These are phyloP conservation scores for Fusarium coffeatum DNA, from an alignment of 2,329 filamentous ascomycete genomes.

Conservation along the genomic window DNA sequence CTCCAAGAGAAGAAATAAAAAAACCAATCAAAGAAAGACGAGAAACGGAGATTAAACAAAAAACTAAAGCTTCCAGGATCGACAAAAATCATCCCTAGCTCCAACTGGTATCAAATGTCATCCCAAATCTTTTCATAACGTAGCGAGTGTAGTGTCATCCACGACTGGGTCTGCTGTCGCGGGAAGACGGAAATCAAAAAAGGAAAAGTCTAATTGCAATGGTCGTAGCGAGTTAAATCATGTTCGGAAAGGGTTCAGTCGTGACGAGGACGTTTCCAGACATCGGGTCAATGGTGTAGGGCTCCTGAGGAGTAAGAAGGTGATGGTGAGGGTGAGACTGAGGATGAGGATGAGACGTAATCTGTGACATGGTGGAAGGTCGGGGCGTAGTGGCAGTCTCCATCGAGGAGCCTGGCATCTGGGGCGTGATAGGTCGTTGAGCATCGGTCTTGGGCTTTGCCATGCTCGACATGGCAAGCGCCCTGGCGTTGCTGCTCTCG, in stretches of 20 bases:
- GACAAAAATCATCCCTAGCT: slow-evolving; percentile 23
- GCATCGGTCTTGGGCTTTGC: slow-evolving; percentile 62
- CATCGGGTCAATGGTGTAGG: slow-evolving; percentile 39
- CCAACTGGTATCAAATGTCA: slow-evolving; percentile 45
- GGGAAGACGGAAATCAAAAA: slow-evolving; percentile 37
- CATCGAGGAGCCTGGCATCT: slow-evolving; percentile 42
- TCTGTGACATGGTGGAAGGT: slow-evolving; percentile 45
- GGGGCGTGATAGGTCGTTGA: slow-evolving; percentile 51
- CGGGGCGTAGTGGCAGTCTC: slow-evolving; percentile 43
- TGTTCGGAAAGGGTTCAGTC: slow-evolving; percentile 46
- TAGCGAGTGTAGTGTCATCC: slow-evolving; percentile 45
- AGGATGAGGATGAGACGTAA: slow-evolving; percentile 44
- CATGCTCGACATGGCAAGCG: slow-evolving; percentile 56
- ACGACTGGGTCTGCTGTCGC: slow-evolving; percentile 42
- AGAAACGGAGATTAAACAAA: slow-evolving; percentile 39
- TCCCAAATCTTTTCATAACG: slow-evolving; percentile 45
- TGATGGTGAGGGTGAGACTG: slow-evolving; percentile 45
- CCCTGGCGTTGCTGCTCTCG: slow-evolving; percentile 67
- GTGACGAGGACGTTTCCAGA: slow-evolving; percentile 42
- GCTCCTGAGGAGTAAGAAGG: slow-evolving; percentile 34
- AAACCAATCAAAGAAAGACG: slow-evolving; percentile 4
- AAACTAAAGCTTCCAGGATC: slow-evolving; percentile 29
- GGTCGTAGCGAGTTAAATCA: slow-evolving; percentile 44
- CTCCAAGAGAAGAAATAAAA: slow-evolving; percentile 12
- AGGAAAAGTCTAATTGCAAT: slow-evolving; percentile 31